Evolutionary conservation across 129 eudicot genomes (phyloP), one percentile per base, ranked within the genome.

Genomic region (Lonicera japonica): DNA sequence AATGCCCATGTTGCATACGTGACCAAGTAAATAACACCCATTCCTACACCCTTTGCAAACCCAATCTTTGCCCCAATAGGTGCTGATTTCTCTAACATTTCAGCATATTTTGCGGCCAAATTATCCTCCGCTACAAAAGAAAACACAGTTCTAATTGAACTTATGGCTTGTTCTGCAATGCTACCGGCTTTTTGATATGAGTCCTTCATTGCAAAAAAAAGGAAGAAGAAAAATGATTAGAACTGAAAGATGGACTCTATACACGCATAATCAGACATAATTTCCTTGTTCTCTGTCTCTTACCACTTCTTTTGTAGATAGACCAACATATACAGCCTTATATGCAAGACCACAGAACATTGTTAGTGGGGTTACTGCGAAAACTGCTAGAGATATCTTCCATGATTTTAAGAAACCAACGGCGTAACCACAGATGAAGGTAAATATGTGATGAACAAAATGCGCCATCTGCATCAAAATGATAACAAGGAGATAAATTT

Each of bases 1-100:
- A 88, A 78, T 40, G 96, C 96, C 96, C 96, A 88, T 45, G 96
- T 88, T 11, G 84, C 58, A 54, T 88, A 88, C 36, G 94, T 88
- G 24, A 88, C 94, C 53, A 88, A 73, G 72, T 88, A 88, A 24
- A 88, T 88, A 22, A 88, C 89, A 22, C 94, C 96, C 48, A 84
- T 79, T 47, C 96, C 96, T 3, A 70, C 52, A 45, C 96, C 96
- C 61, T 88, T 88, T 46, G 94, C 94, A 74, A 88, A 88, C 45
- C 96, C 94, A 50, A 88, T 71, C 66, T 88, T 88, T 48, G 72
- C 74, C 34, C 96, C 96, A 54, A 81, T 75, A 4, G 84, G 84
- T 43, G 69, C 73, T 18, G 94, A 88, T 60, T 68, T 82, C 34
- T 76, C 77, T 53, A 88, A 67, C 40, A 72, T 18, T 21, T 77